Percentiles rank a stretch among this genome's conserved stretches.
phyloP scores from a whole-genome alignment of 805 yeast species.

The Suhomyces sp. region DNA sequence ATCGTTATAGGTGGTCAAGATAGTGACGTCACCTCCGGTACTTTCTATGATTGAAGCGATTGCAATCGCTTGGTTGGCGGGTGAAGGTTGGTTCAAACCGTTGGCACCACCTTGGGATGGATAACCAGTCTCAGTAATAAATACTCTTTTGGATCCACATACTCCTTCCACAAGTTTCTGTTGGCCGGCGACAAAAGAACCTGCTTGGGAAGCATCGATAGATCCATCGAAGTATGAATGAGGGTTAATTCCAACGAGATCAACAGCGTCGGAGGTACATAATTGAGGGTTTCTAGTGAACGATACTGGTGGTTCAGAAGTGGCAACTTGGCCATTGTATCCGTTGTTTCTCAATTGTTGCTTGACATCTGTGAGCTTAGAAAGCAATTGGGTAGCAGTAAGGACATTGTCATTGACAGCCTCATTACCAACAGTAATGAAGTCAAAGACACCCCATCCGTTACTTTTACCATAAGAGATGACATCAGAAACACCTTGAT shows the following conservation, averaged over 20 bases:
- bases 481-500: constrained; percentile 53
- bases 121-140: constrained; percentile 86
- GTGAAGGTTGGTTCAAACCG: constrained; percentile 72
- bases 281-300: constrained; percentile 62
- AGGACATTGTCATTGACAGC: constrained; percentile 67
- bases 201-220: constrained; percentile 65
- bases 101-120: constrained; percentile 72
- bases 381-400: constrained; percentile 58
- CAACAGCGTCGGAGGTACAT: constrained; percentile 70
- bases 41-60: constrained; percentile 59
- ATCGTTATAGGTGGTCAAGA: constrained; percentile 81
- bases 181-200: constrained; percentile 68
- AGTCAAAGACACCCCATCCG: constrained; percentile 74
- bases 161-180: constrained; percentile 48
- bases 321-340: constrained; percentile 71
- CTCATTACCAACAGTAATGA: constrained; percentile 85
- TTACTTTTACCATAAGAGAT: constrained; percentile 48
- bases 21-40: constrained; percentile 60
- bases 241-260: constrained; percentile 82
- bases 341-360: constrained; percentile 62
- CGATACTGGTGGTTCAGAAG: constrained; percentile 86
- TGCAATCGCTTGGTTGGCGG: constrained; percentile 70
- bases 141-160: constrained; percentile 57
- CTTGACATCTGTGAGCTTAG: constrained; percentile 67
- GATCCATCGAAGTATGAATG: constrained; percentile 77